Conservation (phyloP, 116 monocot genomes). For the Papilionanthe hybrid region DNA sequence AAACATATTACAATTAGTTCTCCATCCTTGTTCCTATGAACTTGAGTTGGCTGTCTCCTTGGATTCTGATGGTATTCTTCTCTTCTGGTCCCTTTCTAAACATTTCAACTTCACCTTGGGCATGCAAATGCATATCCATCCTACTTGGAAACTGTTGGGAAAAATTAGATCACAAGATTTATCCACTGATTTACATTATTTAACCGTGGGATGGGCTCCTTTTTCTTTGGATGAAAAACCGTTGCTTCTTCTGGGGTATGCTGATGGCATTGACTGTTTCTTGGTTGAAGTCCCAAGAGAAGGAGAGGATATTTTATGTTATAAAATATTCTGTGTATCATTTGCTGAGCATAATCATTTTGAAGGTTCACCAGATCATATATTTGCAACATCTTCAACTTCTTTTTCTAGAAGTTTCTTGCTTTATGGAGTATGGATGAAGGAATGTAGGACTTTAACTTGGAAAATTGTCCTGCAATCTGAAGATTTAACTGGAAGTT, state of each 20-base stretch:
- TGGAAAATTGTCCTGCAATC: conserved; percentile 70
- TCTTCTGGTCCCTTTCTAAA: conserved; percentile 80
- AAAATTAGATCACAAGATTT: conserved; percentile 34
- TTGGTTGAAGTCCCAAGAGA: conserved; percentile 34
- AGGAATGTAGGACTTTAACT: conserved; percentile 59
- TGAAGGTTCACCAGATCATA: conserved; percentile 32
- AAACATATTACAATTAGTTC: conserved; percentile 52
- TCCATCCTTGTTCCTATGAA: conserved; percentile 57
- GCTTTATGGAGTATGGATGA: conserved; percentile 56
- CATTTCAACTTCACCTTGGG: conserved; percentile 33
- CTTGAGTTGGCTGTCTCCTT: conserved; percentile 67
- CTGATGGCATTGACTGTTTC: conserved; percentile 72
- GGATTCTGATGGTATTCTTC: conserved; percentile 69
- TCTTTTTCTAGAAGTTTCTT: conserved; percentile 53
- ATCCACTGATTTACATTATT: conserved; percentile 33
- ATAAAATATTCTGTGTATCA: conserved; percentile 57
- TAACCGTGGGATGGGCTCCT: conserved; percentile 68
- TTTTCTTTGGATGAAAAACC: conserved; percentile 41
- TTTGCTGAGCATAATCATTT: conserved; percentile 30
- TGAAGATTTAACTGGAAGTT: conserved; percentile 28
- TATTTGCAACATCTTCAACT: conserved; percentile 9
- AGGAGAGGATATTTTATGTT: conserved; percentile 31
- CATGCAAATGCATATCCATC: conserved; percentile 25
- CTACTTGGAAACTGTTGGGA: conserved; percentile 57
- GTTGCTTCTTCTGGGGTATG: conserved; percentile 74